These are phyloP conservation scores for Chenopodium formosanum DNA, from an alignment of 148 eudicot species.

Conservation along the genomic window DNA sequence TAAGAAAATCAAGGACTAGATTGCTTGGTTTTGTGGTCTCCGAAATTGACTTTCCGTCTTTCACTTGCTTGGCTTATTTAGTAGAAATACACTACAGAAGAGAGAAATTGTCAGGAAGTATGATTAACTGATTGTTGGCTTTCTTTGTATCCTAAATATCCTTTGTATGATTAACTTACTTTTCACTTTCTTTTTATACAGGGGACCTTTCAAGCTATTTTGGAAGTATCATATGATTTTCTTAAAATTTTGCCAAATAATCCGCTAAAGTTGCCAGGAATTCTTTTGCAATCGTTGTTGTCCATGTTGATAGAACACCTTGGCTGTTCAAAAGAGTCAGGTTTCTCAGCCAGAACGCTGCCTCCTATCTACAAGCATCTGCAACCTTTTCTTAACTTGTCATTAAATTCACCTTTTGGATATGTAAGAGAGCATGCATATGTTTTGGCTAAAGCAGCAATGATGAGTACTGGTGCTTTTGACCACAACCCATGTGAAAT, in stretches of 20 bases:
- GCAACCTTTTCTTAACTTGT: conserved; percentile 54
- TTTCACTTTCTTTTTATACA: conserved; percentile 32
- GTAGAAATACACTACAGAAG: too few relatives aligned
- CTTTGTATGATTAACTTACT: neutral
- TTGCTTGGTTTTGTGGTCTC: too few relatives aligned
- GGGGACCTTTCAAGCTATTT: conserved; percentile 53
- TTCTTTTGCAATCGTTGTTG: conserved; percentile 67
- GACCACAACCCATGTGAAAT: conserved; percentile 68
- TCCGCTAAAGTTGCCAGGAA: conserved; percentile 60
- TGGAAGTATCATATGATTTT: conserved; percentile 73
- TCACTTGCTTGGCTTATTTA: too few relatives aligned
- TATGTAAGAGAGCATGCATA: conserved; percentile 74
- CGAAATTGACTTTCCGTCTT: too few relatives aligned
- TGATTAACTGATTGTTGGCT: too few relatives aligned
- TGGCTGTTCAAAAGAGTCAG: conserved; percentile 44
- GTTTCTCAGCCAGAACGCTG: conserved; percentile 36
- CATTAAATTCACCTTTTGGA: conserved; percentile 52
- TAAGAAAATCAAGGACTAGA: too few relatives aligned
- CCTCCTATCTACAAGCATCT: conserved; percentile 71
- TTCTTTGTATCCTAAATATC: too few relatives aligned
- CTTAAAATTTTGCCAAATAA: conserved; percentile 67
- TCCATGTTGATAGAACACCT: conserved; percentile 63
- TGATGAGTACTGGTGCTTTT: conserved; percentile 93
- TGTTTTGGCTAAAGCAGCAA: conserved; percentile 73
- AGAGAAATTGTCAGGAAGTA: too few relatives aligned